Percentiles rank a stretch among this genome's conserved stretches.
phyloP scores from a whole-genome alignment of 331 rosid species.

The Prunus yedoensis region DNA sequence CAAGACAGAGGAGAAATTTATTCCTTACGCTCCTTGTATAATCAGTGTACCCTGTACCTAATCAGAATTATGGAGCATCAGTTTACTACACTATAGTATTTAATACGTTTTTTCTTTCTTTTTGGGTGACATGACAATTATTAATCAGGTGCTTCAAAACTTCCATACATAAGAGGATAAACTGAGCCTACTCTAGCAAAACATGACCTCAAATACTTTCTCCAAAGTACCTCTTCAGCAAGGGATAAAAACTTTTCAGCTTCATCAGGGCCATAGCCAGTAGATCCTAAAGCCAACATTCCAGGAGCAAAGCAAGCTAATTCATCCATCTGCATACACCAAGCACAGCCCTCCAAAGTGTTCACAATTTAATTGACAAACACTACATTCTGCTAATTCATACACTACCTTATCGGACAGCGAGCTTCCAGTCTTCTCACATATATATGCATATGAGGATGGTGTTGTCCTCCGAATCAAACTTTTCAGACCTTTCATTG shows the following conservation, averaged over 20 bases:
- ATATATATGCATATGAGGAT: conserved; percentile 25
- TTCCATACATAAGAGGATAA: background rate
- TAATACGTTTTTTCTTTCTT: background rate
- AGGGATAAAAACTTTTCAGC: conserved; percentile 25
- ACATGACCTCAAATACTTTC: conserved; percentile 1
- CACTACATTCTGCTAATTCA: background rate
- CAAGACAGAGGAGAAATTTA: background rate
- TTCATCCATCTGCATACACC: conserved; percentile 28
- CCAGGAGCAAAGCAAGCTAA: conserved; percentile 34
- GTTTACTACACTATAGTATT: background rate
- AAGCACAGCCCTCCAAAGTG: background rate
- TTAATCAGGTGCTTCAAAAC: background rate
- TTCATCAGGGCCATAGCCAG: conserved; percentile 21
- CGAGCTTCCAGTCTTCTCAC: conserved; percentile 22
- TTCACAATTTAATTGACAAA: conserved; percentile 1
- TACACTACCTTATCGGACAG: conserved; percentile 21
- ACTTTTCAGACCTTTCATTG: conserved; percentile 20
- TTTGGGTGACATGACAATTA: background rate
- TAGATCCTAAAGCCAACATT: conserved; percentile 26
- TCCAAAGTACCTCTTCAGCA: conserved; percentile 23
- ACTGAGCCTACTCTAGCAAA: background rate
- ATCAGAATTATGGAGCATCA: background rate
- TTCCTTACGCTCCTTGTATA: conserved; percentile 1
- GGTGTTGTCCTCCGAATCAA: conserved; percentile 26
- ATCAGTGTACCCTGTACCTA: background rate